Evolutionary conservation across 1,284 basidiomycete genomes (phyloP), one percentile per base, ranked within the genome.

Genomic region (Testicularia cyperi): DNA sequence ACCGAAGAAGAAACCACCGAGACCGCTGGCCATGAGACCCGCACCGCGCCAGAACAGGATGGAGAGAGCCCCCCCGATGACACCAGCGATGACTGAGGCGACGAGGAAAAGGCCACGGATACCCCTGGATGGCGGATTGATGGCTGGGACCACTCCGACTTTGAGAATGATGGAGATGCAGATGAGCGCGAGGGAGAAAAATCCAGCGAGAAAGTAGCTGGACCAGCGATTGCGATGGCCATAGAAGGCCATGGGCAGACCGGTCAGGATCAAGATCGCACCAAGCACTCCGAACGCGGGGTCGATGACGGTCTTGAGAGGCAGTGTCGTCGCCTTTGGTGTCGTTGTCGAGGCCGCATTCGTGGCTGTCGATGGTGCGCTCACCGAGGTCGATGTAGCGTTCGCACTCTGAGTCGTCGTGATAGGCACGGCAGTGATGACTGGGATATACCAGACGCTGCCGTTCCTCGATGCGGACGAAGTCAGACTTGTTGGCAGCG

Each of bases 21-120:
- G 88, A 6, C 55, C 55, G 18, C 48, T 47, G 3, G 54, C 47
- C 12, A 68, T 37, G 9, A 70, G 45, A 4, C 55, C 44, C 5
- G 56, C 65, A 19, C 51, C 54, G 7, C 53, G 41, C 51, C 60
- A 58, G 19, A 67, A 70, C 21, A 70, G 43, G 37, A 70, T 48
- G 8, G 47, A 83, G 44, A 90, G 80, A 14, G 82, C 88, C 22
- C 90, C 90, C 21, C 88, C 90, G 47, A 87, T 85, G 44, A 88
- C 79, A 24, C 90, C 88, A 14, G 90, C 86, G 40, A 94, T 83
- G 14, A 84, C 79, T 44, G 82, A 85, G 1, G 91, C 85, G 15
- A 96, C 83, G 12, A 95, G 86, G 78, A 92, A 96, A 76, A 95
- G 84, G 34, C 92, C 92, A 23, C 90, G 85, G 15, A 92, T 80